Conservation (phyloP, 108 stramenopile genomes). For the Pseudonitzschia multiseries region DNA sequence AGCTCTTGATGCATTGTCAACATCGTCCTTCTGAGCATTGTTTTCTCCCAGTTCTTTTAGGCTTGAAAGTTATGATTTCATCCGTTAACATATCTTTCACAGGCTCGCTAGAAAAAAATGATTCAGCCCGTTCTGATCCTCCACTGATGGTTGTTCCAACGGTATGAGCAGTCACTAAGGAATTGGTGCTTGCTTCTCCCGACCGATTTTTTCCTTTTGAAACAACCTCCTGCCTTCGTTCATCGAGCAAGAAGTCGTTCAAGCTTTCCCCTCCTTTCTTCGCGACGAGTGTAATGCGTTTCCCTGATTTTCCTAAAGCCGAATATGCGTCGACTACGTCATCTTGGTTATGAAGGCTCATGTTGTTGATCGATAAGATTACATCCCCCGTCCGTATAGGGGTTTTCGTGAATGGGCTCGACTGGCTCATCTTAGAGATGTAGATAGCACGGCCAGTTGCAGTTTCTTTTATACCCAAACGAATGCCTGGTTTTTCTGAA, state of each 20-base stretch:
- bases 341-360: background rate
- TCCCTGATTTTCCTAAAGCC: slow-evolving; percentile 11
- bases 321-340: slow-evolving; percentile 13
- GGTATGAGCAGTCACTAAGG: slow-evolving; percentile 1
- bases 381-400: slow-evolving; percentile 11
- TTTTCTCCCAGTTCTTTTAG: background rate
- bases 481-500: slow-evolving; percentile 1
- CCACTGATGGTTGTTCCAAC: slow-evolving; percentile 1
- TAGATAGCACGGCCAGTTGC: slow-evolving; percentile 5
- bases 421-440: slow-evolving; percentile 1
- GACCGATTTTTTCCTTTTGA: background rate
- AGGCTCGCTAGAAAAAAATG: background rate
- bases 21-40: background rate
- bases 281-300: slow-evolving; percentile 13
- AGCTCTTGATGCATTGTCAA: background rate
- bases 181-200: background rate
- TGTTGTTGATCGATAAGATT: slow-evolving; percentile 9
- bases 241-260: slow-evolving; percentile 8
- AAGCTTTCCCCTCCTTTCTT: slow-evolving; percentile 13
- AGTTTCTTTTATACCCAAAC: slow-evolving; percentile 6
- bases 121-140: background rate
- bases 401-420: slow-evolving; percentile 5
- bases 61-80: background rate
- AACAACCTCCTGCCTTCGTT: background rate
- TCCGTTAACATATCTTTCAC: background rate